Evolutionary conservation across 768 basidiomycete species (phyloP).

Genomic region (Pulveroboletus sp.): DNA sequence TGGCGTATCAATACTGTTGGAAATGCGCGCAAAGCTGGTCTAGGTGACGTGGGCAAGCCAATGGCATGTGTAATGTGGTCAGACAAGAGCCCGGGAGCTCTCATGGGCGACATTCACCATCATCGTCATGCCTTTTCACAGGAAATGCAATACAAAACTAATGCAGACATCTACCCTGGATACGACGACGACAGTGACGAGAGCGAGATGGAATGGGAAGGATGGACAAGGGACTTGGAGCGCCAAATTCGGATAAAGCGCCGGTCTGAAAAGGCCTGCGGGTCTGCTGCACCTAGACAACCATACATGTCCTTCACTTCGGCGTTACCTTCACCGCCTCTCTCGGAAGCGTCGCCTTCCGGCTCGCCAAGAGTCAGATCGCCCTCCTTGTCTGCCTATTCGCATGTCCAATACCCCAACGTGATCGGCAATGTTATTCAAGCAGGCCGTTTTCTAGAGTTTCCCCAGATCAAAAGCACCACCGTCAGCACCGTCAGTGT

Average conservation of each 20-base stretch:
- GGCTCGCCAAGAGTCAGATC: conserved; percentile 20
- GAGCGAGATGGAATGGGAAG: conserved; percentile 63
- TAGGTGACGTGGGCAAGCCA: conserved; percentile 54
- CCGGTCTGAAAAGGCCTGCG: conserved; percentile 1
- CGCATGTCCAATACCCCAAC: conserved; percentile 16
- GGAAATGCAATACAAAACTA: conserved; percentile 23
- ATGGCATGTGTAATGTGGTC: conserved; percentile 45
- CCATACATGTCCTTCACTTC: not conserved
- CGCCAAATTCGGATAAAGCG: conserved; percentile 31
- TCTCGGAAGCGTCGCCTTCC: conserved; percentile 24
- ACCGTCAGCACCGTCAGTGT: conserved; percentile 27
- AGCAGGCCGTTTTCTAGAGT: conserved; percentile 7
- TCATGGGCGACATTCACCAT: conserved; percentile 20
- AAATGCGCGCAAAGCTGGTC: conserved; percentile 52
- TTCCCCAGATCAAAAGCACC: conserved; percentile 3
- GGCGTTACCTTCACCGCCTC: conserved; percentile 25
- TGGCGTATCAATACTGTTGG: conserved; percentile 54
- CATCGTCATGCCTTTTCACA: conserved; percentile 22
- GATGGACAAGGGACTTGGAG: conserved; percentile 58
- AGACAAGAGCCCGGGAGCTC: conserved; percentile 20
- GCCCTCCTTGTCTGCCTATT: conserved; percentile 8
- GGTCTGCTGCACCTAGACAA: not conserved
- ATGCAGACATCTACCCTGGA: conserved; percentile 7
- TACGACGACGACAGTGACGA: conserved; percentile 39
- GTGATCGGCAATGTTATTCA: conserved; percentile 22